Base-by-base conservation (phyloP, 23 red algal genomes). In the Gracilaria domingensis region DNA sequence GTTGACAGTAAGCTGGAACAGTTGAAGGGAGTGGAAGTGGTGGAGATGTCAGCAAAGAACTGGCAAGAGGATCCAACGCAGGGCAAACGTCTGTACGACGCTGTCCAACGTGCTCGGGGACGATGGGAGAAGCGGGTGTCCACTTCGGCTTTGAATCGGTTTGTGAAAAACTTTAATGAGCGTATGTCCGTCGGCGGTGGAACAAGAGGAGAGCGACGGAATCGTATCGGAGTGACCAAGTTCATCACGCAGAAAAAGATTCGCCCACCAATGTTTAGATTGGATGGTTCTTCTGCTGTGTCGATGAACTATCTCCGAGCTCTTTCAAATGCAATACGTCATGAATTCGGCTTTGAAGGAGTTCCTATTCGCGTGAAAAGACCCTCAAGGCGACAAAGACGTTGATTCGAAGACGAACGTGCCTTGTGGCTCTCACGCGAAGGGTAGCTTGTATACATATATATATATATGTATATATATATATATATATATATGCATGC, bases 281-380 rank as follows among this genome's bases (percentile, higher is more conserved):
- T 96, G 23, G 88, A 93, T 81, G 95, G 86, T 42, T 84, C 95
- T 32, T 88, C 76, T 53, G 95, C 85, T 21, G 89, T 96, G 35
- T 83, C 95, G 16, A 73, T 71, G 49, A 91, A 92, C 47, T 96
- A 96, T 56, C 40, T 96, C 32, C 57, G 88, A 35, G 54, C 86
- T 24, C 88, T 96, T 34, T 62, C 65, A 20, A 96, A 96, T 73
- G 95, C 81, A 25, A 54, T 96, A 0, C 79, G 95, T 20, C 67
- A 81, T 53, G 95, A 96, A 72, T 96, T 96, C 82, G 95, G 90
- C 24, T 87, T 93, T 60, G 78, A 91, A 79, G 95, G 95, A 25
- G 89, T 96, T 32, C 95, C 95, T 21, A 90, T 96, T 70, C 86
- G 85, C 26, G 74, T 96, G 55, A 87, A 88, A 38, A 61, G 92